These are phyloP conservation scores for Petasospora fabianii DNA, from an alignment of 1,139 yeast species.

Conservation along the genomic window DNA sequence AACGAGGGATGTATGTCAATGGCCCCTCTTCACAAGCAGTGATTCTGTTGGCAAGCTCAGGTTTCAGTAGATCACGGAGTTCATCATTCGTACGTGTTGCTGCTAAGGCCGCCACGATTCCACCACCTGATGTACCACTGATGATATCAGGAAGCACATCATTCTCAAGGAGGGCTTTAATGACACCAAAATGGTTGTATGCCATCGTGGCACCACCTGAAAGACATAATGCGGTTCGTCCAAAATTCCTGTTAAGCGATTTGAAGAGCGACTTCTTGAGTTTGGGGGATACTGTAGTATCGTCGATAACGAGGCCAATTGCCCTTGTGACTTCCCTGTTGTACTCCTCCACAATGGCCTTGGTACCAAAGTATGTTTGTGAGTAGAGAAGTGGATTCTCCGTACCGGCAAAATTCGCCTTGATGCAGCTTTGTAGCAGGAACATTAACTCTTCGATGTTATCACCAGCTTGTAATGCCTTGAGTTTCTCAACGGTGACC, in stretches of 20 bases:
- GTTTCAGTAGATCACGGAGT: conserved; percentile 50
- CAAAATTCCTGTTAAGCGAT: conserved; percentile 60
- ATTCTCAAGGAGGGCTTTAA: conserved; percentile 65
- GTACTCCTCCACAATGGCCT: conserved; percentile 53
- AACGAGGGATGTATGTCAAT: conserved; percentile 58
- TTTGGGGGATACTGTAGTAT: conserved; percentile 36
- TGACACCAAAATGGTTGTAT: conserved; percentile 73
- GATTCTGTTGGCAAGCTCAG: conserved; percentile 60
- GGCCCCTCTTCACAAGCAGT: conserved; percentile 67
- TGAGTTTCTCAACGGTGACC: conserved; percentile 46
- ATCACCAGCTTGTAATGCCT: conserved; percentile 20
- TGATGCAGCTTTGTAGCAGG: conserved; percentile 63
- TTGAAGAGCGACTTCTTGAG: conserved; percentile 55
- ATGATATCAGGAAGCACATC: conserved; percentile 65
- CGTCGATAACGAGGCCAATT: conserved; percentile 41
- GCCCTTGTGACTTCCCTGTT: conserved; percentile 49
- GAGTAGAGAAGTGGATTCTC: conserved; percentile 71
- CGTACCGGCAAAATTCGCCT: conserved; percentile 74
- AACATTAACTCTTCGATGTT: conserved; percentile 47
- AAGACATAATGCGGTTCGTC: conserved; percentile 67
- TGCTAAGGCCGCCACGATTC: conserved; percentile 70
- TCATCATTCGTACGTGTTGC: conserved; percentile 72
- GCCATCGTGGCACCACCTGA: conserved; percentile 84
- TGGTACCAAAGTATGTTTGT: conserved; percentile 75
- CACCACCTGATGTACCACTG: conserved; percentile 84